Base-by-base conservation (phyloP, 192 early-diverging fungal species). In the Coemansia sp. region DNA sequence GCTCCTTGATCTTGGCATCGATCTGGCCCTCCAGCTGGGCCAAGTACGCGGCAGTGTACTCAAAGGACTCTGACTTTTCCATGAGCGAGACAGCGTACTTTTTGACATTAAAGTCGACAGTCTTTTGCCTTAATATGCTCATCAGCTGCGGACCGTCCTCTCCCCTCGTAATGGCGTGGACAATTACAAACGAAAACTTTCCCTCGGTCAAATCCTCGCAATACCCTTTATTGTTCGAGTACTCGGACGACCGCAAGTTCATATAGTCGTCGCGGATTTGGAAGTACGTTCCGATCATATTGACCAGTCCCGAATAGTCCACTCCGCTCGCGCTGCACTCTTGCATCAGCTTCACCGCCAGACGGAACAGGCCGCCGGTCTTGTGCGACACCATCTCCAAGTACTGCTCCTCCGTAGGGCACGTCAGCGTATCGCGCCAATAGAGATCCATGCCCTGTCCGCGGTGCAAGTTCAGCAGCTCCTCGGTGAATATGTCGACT, bases 141-240 rank as follows among this genome's bases (percentile, higher is more conserved):
- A 92, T 74, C 40, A 97, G 73, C 76, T 93, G 87, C 27, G 86
- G 83, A 15, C 76, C 82, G 64, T 91, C 77, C 20, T 68, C 61
- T 20, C 82, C 77, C 0, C 51, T 29, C 0, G 59, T 74, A 49
- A 98, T 95, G 12, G 91, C 93, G 62, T 96, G 94, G 31, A 96
- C 92, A 63, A 98, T 88, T 15, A 94, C 93, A 76, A 93, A 99
- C 12, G 94, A 97, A 74, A 97, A 99, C 84, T 99, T 99, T 73
- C 98, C 98, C 84, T 99, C 98, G 0, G 95, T 96, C 45, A 99
- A 77, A 70, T 99, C 98, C 82, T 99, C 98, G 67, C 96, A 97
- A 73, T 92, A 99, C 25, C 98, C 98, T 77, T 99, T 99, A 75
- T 93, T 94, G 54, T 93, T 89, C 6, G 90, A 84, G 68, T 97